Percentiles rank a stretch among this genome's conserved stretches.
Conservation (phyloP, 1,284 basidiomycete species). For the Moniliella sp. region DNA sequence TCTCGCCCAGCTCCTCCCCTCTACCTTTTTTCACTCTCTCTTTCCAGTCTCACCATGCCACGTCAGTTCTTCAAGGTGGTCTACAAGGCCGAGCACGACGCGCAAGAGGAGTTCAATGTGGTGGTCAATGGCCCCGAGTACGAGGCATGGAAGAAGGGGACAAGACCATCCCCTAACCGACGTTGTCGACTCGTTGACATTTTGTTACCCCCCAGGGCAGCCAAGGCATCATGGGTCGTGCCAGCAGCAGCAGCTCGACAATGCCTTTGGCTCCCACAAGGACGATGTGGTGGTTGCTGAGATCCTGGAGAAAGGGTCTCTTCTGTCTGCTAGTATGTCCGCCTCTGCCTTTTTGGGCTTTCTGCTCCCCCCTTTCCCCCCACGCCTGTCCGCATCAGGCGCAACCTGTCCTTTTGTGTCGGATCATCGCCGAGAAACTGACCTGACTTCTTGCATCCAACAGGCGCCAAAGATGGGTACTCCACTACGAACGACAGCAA, state of each 20-base stretch:
- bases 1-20: background rate
- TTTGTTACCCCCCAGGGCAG: constrained; percentile 33
- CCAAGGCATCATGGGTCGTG: constrained; percentile 33
- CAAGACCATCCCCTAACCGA: constrained; percentile 34
- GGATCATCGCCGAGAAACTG: too few species aligned
- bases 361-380: too few species aligned
- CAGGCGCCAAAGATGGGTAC: background rate
- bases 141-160: constrained; percentile 33
- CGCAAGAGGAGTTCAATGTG: constrained; percentile 34
- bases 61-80: too few species aligned
- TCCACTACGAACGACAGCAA: background rate
- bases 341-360: too few species aligned
- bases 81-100: constrained; percentile 32
- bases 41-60: background rate
- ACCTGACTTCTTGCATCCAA: background rate
- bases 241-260: constrained; percentile 34
- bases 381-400: too few species aligned
- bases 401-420: too few species aligned
- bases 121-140: constrained; percentile 30
- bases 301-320: constrained; percentile 28
- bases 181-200: constrained; percentile 34
- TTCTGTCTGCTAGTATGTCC: too few species aligned
- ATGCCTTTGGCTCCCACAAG: constrained; percentile 29
- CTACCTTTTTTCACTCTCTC: background rate
- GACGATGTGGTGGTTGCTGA: constrained; percentile 26